Evolutionary conservation across 768 basidiomycete species (phyloP).

Genomic region (Boletus rufocinnamomeus): DNA sequence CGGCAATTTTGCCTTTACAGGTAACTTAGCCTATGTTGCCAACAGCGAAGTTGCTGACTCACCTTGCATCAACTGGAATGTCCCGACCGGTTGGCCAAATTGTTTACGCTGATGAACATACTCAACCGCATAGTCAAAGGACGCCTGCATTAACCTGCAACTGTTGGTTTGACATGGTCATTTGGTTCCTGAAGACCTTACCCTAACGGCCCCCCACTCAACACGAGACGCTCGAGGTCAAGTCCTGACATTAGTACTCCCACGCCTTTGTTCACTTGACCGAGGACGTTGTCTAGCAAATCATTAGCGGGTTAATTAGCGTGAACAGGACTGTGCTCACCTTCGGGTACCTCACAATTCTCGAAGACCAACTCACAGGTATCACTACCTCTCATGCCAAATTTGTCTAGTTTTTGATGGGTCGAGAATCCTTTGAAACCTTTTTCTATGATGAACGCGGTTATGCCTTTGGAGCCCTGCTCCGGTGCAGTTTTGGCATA

Average conservation of each 20-base stretch:
- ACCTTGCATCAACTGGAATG: conserved; percentile 98
- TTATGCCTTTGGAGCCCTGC: conserved; percentile 84
- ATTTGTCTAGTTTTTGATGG: conserved; percentile 89
- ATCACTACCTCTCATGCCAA: conserved; percentile 95
- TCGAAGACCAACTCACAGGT: conserved; percentile 94
- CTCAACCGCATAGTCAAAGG: conserved; percentile 84
- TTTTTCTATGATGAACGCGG: conserved; percentile 87
- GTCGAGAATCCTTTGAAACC: conserved; percentile 84
- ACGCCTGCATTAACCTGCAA: conserved; percentile 84
- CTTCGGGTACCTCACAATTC: conserved; percentile 85
- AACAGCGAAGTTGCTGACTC: conserved; percentile 12
- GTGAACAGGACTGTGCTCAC: conserved; percentile 40
- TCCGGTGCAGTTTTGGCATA: conserved; percentile 87
- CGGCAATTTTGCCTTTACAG: conserved; percentile 72
- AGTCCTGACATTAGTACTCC: conserved; percentile 93
- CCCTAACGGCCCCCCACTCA: conserved; percentile 93
- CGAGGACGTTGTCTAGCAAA: conserved; percentile 76
- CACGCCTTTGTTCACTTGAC: conserved; percentile 75
- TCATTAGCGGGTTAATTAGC: background rate
- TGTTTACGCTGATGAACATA: conserved; percentile 95
- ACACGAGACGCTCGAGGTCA: conserved; percentile 87
- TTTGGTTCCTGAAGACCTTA: conserved; percentile 31
- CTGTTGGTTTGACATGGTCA: conserved; percentile 9
- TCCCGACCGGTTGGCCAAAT: conserved; percentile 83
- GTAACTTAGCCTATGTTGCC: background rate